Conservation (phyloP, 148 eudicot species). For the Rhododendron vialii region DNA sequence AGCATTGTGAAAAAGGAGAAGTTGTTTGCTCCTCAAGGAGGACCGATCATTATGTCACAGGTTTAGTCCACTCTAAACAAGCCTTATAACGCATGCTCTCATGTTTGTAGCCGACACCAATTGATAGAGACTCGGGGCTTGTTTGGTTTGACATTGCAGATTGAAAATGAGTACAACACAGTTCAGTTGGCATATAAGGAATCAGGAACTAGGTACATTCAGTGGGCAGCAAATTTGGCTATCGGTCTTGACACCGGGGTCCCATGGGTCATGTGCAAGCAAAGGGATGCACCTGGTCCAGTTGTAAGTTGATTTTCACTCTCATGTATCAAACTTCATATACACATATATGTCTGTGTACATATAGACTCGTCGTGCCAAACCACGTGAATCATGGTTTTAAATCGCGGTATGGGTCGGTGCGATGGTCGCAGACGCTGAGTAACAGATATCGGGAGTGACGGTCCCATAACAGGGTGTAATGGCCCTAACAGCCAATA, state of each 20-base stretch:
- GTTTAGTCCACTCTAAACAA: slow-evolving; percentile 17
- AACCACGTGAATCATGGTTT: too few relatives aligned
- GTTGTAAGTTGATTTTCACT: slow-evolving; percentile 35
- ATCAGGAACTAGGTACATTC: slow-evolving; percentile 38
- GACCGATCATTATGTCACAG: slow-evolving; percentile 83
- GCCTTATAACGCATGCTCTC: too few relatives aligned
- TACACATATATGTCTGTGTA: too few relatives aligned
- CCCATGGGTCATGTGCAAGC: slow-evolving; percentile 94
- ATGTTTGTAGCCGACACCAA: background rate
- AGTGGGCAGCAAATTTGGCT: slow-evolving; percentile 73
- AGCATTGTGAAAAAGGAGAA: slow-evolving; percentile 55
- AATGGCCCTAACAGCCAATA: too few relatives aligned
- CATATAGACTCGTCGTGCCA: too few relatives aligned
- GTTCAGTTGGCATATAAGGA: slow-evolving; percentile 42
- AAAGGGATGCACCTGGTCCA: slow-evolving; percentile 53
- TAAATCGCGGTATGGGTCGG: too few relatives aligned
- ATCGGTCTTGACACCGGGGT: slow-evolving; percentile 40
- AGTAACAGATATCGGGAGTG: too few relatives aligned
- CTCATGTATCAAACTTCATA: background rate
- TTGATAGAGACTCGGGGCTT: background rate
- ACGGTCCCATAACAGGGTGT: too few relatives aligned
- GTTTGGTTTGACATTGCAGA: slow-evolving; percentile 23
- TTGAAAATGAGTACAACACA: slow-evolving; percentile 70
- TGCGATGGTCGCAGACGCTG: too few relatives aligned
- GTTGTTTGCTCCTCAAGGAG: slow-evolving; percentile 76